A percentile compares a stretch with the other conserved stretches of the same genome.
These are phyloP conservation scores for Clonostachys byssicola DNA, from an alignment of 2,329 filamentous ascomycete genomes.

Conservation along the genomic window DNA sequence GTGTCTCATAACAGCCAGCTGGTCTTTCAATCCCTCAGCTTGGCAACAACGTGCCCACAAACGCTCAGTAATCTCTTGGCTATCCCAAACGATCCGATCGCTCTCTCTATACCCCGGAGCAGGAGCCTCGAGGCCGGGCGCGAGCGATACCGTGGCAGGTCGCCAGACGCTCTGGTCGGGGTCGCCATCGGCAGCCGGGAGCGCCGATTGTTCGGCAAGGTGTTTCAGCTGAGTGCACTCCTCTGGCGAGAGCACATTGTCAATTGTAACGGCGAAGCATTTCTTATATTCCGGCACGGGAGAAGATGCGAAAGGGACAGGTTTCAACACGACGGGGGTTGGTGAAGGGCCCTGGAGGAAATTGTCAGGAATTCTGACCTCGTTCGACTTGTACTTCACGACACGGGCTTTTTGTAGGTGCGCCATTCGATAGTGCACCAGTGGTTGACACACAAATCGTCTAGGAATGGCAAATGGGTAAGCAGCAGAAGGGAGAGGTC, in stretches of 20 bases:
- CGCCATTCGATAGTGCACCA: too few relatives aligned
- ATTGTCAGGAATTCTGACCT: slow-evolving; percentile 27
- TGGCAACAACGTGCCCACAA: slow-evolving; percentile 56
- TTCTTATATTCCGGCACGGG: slow-evolving; percentile 45
- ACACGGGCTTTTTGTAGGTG: too few relatives aligned
- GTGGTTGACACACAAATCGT: too few relatives aligned
- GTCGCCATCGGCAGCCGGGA: background rate
- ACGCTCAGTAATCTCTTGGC: slow-evolving; percentile 53
- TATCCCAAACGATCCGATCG: slow-evolving; percentile 73
- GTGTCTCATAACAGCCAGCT: slow-evolving; percentile 24
- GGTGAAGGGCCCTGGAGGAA: slow-evolving; percentile 38
- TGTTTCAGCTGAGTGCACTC: slow-evolving; percentile 57
- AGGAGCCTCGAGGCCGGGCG: slow-evolving; percentile 54
- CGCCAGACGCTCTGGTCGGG: slow-evolving; percentile 47
- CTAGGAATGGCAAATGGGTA: too few relatives aligned
- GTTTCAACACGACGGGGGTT: slow-evolving; percentile 30
- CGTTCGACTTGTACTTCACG: slow-evolving; percentile 19
- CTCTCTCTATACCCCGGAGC: slow-evolving; percentile 59
- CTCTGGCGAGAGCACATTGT: slow-evolving; percentile 45
- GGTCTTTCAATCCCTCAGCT: slow-evolving; percentile 32
- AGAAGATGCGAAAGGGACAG: slow-evolving; percentile 48
- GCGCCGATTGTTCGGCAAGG: slow-evolving; percentile 48
- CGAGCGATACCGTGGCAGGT: slow-evolving; percentile 65
- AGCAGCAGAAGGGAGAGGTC: too few relatives aligned
- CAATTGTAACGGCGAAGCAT: slow-evolving; percentile 53